Evolutionary conservation across 2,329 filamentous ascomycete genomes (phyloP), one percentile per base, ranked within the genome.

Genomic region (Fusarium sp.): DNA sequence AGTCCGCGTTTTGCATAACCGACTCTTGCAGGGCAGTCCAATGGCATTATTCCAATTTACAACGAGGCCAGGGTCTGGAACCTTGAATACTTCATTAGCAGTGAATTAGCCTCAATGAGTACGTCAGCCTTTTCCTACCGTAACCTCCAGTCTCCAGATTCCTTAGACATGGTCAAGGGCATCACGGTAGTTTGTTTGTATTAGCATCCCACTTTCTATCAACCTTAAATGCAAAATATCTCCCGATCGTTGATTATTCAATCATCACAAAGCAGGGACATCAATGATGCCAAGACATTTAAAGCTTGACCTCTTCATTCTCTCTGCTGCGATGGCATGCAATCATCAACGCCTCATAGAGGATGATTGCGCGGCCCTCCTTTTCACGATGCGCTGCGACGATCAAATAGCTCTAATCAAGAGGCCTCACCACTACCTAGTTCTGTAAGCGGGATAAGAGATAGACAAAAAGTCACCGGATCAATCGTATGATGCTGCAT

Each of bases 311-410:
- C 34, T 40, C 11, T 42, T 18, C 55, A 43, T 61, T 55, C 21
- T 43, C 37, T 11, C 34, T 37, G 5, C n/a, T 20, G 9, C n/a
- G 34, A 58, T 55, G 68, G 49, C 45, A 71, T 69, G 63, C 46
- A 58, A 42, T 10, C 58, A 41, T 55, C 21, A 32, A 60, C 68
- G 63, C 63, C 67, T 71, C 59, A 25, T 43, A 34, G 43, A 46
- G 40, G 48, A 59, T 55, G 68, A 65, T 71, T 71, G 68, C 68
- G 68, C 34, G 68, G 68, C 68, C 68, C 59, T 65, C 67, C 59
- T 43, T 65, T 54, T 48, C 54, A 41, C 18, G 28, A 21, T 49
- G 20, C 55, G 23, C 42, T 42, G 16, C 23, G 23, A 16, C 16
- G 23, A 53, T 65, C 40, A 34, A 45, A 41, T n/a, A 42, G 28